Base-by-base conservation (phyloP, 106 monocot genomes). In the Dioscorea dumetorum region DNA sequence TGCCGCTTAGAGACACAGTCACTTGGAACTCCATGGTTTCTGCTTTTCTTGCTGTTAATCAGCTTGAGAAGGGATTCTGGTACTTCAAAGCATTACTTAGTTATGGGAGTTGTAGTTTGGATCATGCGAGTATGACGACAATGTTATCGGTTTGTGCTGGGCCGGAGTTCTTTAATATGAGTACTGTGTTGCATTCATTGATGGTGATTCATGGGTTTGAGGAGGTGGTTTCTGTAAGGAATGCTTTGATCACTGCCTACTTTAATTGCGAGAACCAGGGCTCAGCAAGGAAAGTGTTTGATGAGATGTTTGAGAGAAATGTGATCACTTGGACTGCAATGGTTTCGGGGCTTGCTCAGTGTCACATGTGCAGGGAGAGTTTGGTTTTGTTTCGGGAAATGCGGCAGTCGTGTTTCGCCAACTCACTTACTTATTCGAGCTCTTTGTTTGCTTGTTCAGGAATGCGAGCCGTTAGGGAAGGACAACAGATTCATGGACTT, bases 251-350 rank as follows among this genome's bases (percentile, higher is more conserved):
- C 16, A 88, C 79, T 28, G 81, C 74, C 14, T 95, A 91, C 61
- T 81, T 78, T 61, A 76, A 69, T 49, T 82, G 83, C n/a, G 73
- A 77, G 54, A 56, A 58, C 13, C 31, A 69, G 2, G 21, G 5
- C 2, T 66, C 63, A 3, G 85, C 88, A 8, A 33, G 35, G 49
- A 73, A 61, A 52, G 78, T 88, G 79, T 95, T 95, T 61, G 84
- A 81, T 58, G 84, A 54, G 57, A 87, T 99, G 85, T 41, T 5
- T 6, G 79, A 73, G 8, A 76, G 79, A 57, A 87, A 80, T 67
- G 71, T 90, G 32, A 74, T 88, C 50, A 79, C 85, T 1, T 94
- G 94, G 94, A 94, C 90, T 0, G 87, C 94, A 10, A 75, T 83
- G 82, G 73, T 99, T 12, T 97, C 97, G 0, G 97, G 97, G 15